Base-by-base conservation (phyloP, 306 rosid species). In the Carpinus fangiana region DNA sequence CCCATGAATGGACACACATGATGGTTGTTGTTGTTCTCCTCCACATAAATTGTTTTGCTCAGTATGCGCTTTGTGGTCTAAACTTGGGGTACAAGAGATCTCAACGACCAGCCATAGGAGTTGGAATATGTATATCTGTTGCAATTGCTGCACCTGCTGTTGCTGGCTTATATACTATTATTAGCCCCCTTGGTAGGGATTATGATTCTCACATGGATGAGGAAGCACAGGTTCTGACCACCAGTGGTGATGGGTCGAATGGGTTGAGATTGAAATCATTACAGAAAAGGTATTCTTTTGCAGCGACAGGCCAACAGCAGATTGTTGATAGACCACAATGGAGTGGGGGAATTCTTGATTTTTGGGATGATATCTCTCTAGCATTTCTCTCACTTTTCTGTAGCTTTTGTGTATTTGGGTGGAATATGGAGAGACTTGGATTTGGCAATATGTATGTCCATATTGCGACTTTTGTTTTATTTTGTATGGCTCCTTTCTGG, bases 401-500 rank as follows among this genome's bases (percentile, higher is more conserved):
- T 76, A 78, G 85, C 57, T 95, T 87, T 59, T 92, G 93, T 84
- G 97, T 90, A 12, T 92, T 95, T 79, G 98, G 98, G 51, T 86
- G 98, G 98, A 92, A 95, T 72, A 91, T 92, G 98, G 97, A 95
- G 82, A 92, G 97, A 69, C 98, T 92, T 61, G 97, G 97, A 20
- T 95, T 95, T 72, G 98, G 98, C 55, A 95, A 95, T 84, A 87
- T 92, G 96, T 95, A 88, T 82, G 98, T 92, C 53, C 98, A 95
- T 59, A 91, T 92, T 31, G 91, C 90, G 4, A 95, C 98, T 38
- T 95, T 95, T 80, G 21, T 86, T 73, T 92, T 95, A 55, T 90
- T 92, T 73, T 95, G 98, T 73, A 69, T 82, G 87, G 98, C 98
- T 62, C 98, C 98, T 50, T 95, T 92, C 85, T 95, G 93, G 95